Base-by-base conservation (phyloP, 2,329 filamentous ascomycete genomes). In the Colletotrichum orbiculare region DNA sequence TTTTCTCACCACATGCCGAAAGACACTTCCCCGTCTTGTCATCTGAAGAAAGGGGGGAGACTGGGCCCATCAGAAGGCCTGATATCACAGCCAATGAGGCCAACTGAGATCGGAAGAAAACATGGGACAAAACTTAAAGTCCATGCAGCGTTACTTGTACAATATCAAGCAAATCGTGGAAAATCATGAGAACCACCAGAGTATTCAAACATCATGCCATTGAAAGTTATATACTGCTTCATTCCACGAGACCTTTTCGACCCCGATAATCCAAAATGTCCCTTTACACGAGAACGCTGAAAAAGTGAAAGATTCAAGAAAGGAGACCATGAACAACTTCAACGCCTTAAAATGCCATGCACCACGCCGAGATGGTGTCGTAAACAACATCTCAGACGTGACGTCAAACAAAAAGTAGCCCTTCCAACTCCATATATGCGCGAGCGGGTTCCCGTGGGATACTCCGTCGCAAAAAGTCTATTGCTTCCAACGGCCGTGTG, bases 341-440 rank as follows among this genome's bases (percentile, higher is more conserved):
- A 58, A 63, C 58, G 63, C 58, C 57, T 48, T 33, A 15, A 9
- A 49, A 34, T 62, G 56, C 58, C 58, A 48, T 35, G 58, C 58
- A 38, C 52, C 58, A 33, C 63, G 58, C 57, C 57, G 37, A 11
- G 56, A 42, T 45, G 58, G 37, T 55, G 52, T 47, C 38, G 43
- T 34, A 11, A 47, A 48, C 2, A 2, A 9, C 41, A 52, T 8
- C 25, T 41, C 46, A 45, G 47, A 50, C 33, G 6, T 2, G 15
- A 50, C 38, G 50, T 42, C 37, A 10, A 12, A 57, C 11, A 46
- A 62, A 9, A 46, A 13, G 33, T 39, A 33, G 17, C 33, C 33
- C 15, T 41, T 13, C 13, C 47, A 53, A 65, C 62, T 65, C 62
- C 62, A 11, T 41, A 42, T 47, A 66, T 66, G 58, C 37, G 17